Evolutionary conservation across 2,329 filamentous ascomycete genomes (phyloP), one percentile per base, ranked within the genome.

Genomic region (Cladophialophora psammophila): DNA sequence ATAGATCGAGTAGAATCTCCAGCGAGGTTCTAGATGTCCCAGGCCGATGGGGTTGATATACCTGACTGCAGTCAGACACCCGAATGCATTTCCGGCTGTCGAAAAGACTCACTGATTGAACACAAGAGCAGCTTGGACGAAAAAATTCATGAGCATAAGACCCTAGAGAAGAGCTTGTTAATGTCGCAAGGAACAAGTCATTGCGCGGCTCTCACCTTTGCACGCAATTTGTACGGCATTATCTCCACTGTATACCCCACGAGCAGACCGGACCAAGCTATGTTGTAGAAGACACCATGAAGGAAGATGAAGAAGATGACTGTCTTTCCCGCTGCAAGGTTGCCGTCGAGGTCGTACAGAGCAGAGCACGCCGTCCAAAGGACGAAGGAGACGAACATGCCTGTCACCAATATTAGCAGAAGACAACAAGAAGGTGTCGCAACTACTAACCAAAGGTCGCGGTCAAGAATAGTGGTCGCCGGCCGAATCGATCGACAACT

Each of bases 401-500:
- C 75, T 50, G 68, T 70, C 3, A 76, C 77, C 3, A 78, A 79
- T 1, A 76, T 67, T 2, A 83, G 70, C 13, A 13, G 4, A 8
- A 56, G 15, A 9, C 31, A 31, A 8, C 10, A 31, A 26, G 15
- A 2, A 3, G 32, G 34, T 7, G 6, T 18, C 26, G 9, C 10
- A 45, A 2, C 32, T 4, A 58, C 55, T 53, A 32, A 64, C 62
- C 74, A 42, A 72, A 70, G 7, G 78, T 81, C 10, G 78, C 74
- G 34, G 75, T 64, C 13, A 88, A 76, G 80, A 88, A 88, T 66
- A 86, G 82, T 10, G 86, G 82, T 40, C 87, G 84, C 57, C 86
- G 82, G 67, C 86, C 86, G 68, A 86, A 77, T 58, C 79, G 79
- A 75, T 88, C 86, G 68, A 87, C 81, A 3, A 86, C 78, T 72